Conservation (phyloP, 176 grass and related monocot species). For the Bromus sterilis region DNA sequence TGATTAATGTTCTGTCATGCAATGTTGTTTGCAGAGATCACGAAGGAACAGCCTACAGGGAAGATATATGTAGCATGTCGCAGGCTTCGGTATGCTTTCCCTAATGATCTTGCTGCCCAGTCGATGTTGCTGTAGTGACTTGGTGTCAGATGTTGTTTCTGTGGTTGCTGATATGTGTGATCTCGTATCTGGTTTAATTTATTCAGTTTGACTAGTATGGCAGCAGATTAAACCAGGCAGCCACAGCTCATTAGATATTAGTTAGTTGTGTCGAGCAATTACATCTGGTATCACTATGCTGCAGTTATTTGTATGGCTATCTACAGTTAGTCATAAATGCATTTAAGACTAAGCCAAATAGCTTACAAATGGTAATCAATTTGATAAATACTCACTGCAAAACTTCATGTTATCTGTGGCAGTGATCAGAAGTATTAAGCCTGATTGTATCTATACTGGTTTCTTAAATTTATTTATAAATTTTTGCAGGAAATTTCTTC, state of each 20-base stretch:
- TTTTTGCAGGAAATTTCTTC: conserved; percentile 33
- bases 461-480: neutral
- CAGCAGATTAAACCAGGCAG: neutral
- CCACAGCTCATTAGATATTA: neutral
- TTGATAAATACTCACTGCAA: neutral
- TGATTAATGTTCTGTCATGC: conserved; percentile 1
- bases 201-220: neutral
- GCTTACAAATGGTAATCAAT: neutral
- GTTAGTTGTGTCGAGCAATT: neutral
- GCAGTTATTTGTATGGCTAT: neutral
- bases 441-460: neutral
- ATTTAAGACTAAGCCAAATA: neutral
- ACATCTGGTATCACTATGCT: neutral
- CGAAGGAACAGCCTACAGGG: neutral
- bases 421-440: neutral
- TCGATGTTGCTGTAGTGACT: neutral
- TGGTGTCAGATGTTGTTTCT: neutral
- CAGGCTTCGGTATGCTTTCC: conserved; percentile 20
- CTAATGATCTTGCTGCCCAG: neutral
- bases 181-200: neutral
- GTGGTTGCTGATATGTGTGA: neutral
- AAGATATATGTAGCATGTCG: conserved; percentile 31
- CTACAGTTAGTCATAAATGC: neutral
- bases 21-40: conserved; percentile 32
- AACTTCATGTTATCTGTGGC: neutral